Evolutionary conservation across 2,329 filamentous ascomycete species (phyloP).

Genomic region (Macrophomina tecta): DNA sequence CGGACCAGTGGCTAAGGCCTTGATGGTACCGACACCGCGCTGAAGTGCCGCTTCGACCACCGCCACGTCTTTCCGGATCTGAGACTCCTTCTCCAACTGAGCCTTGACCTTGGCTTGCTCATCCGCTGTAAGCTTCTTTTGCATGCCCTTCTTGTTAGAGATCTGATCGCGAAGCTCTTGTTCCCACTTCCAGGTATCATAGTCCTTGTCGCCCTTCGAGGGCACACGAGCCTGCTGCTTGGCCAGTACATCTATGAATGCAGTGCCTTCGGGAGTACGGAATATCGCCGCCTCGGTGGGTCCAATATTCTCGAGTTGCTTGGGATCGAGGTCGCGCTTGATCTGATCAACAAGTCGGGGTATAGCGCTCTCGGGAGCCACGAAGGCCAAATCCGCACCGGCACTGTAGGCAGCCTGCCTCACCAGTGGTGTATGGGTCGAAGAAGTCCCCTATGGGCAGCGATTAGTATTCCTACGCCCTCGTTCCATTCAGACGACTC

Average conservation of each 20-base stretch:
- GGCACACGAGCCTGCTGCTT: constrained; percentile 76
- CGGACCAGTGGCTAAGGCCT: constrained; percentile 80
- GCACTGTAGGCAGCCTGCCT: constrained; percentile 80
- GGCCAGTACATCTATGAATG: constrained; percentile 88
- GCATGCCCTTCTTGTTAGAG: constrained; percentile 88
- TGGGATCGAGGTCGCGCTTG: constrained; percentile 71
- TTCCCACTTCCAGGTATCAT: constrained; percentile 97
- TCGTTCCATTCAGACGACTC: constrained; percentile 39
- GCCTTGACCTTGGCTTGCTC: constrained; percentile 90
- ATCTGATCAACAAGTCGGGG: constrained; percentile 78
- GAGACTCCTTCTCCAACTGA: constrained; percentile 84
- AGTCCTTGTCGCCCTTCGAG: constrained; percentile 92
- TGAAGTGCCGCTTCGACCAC: constrained; percentile 72
- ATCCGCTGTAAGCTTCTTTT: constrained; percentile 88
- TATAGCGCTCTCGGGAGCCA: constrained; percentile 83
- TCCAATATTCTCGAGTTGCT: constrained; percentile 74
- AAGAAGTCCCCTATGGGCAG: constrained; percentile 31
- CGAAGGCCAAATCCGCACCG: constrained; percentile 89
- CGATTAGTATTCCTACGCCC: constrained; percentile 19
- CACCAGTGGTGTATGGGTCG: constrained; percentile 46
- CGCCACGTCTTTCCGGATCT: constrained; percentile 75
- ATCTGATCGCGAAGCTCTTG: constrained; percentile 86
- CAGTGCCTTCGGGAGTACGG: constrained; percentile 84
- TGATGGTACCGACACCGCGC: constrained; percentile 85
- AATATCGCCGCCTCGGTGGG: constrained; percentile 92